Evolutionary conservation across 176 grass and related monocot species (phyloP).

Genomic region (Areca catechu): DNA sequence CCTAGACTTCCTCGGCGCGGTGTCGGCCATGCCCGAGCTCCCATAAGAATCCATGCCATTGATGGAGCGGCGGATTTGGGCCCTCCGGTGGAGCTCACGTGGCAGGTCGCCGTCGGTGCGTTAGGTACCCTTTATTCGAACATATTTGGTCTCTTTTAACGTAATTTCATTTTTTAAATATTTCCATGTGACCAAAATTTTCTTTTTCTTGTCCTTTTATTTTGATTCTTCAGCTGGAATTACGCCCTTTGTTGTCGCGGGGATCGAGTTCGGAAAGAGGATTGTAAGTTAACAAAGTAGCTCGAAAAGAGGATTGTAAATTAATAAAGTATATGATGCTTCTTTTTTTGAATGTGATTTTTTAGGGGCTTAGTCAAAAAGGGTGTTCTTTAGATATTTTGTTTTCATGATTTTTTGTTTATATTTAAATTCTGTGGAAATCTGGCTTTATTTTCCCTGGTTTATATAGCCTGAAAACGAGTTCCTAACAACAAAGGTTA

Average conservation of each 20-base stretch:
- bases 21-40: conserved; percentile 1
- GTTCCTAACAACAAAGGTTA: no score
- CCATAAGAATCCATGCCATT: conserved; percentile 15
- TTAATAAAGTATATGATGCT: neutral
- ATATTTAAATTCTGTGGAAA: no score
- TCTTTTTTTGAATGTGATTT: no score
- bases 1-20: no score
- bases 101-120: conserved; percentile 87
- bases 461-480: no score
- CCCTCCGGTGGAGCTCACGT: conserved; percentile 51
- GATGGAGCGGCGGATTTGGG: conserved; percentile 29
- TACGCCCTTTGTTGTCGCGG: conserved; percentile 70
- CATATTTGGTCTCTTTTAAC: neutral
- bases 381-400: no score
- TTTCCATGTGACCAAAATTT: neutral
- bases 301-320: conserved; percentile 87
- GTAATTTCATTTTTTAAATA: neutral
- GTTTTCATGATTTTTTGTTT: no score
- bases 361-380: no score
- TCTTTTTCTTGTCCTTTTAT: neutral
- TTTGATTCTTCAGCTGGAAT: conserved; percentile 53
- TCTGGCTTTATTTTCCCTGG: no score
- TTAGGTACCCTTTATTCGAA: conserved; percentile 20
- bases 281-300: conserved; percentile 45
- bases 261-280: conserved; percentile 81